A percentile compares a stretch with the other conserved stretches of the same genome.
These are phyloP conservation scores for Pezicula carpinea DNA, from an alignment of 2,329 filamentous ascomycete species.

Conservation along the genomic window DNA sequence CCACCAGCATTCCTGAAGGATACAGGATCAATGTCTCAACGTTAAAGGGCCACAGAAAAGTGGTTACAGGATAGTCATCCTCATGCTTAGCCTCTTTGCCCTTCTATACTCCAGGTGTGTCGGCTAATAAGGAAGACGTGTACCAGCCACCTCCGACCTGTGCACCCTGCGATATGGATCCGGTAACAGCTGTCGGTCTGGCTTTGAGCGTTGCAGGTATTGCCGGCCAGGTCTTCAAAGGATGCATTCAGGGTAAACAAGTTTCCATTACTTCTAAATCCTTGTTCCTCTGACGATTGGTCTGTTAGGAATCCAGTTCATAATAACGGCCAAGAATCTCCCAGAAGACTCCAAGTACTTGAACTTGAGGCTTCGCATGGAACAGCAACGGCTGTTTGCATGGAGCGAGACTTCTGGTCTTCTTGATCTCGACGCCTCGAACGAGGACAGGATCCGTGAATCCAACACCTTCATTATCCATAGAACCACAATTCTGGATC, in stretches of 20 bases:
- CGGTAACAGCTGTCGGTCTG: constrained; percentile 24
- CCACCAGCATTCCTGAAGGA: too few species aligned
- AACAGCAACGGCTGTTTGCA: constrained; percentile 44
- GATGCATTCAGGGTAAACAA: constrained; percentile 37
- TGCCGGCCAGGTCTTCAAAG: constrained; percentile 41
- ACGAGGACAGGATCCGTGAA: constrained; percentile 37
- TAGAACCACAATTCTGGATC: constrained; percentile 43
- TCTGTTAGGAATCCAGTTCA: constrained; percentile 38
- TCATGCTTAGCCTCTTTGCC: too few species aligned
- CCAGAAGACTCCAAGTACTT: constrained; percentile 45
- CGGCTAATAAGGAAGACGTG: too few species aligned
- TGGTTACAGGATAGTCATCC: too few species aligned
- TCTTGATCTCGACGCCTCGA: constrained; percentile 36
- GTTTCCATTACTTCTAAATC: background rate
- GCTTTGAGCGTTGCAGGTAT: constrained; percentile 38
- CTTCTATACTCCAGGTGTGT: too few species aligned
- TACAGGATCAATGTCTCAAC: too few species aligned
- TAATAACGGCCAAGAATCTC: constrained; percentile 42
- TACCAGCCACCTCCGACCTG: too few species aligned
- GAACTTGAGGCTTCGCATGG: constrained; percentile 43
- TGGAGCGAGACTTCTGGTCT: constrained; percentile 46
- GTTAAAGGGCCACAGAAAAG: too few species aligned
- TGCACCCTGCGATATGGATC: constrained; percentile 18
- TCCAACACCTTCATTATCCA: constrained; percentile 45
- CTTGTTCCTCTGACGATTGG: constrained; percentile 5